A percentile compares a stretch with the other conserved stretches of the same genome.
Conservation (phyloP, 1,284 basidiomycete species). For the Caloboletus firmus region DNA sequence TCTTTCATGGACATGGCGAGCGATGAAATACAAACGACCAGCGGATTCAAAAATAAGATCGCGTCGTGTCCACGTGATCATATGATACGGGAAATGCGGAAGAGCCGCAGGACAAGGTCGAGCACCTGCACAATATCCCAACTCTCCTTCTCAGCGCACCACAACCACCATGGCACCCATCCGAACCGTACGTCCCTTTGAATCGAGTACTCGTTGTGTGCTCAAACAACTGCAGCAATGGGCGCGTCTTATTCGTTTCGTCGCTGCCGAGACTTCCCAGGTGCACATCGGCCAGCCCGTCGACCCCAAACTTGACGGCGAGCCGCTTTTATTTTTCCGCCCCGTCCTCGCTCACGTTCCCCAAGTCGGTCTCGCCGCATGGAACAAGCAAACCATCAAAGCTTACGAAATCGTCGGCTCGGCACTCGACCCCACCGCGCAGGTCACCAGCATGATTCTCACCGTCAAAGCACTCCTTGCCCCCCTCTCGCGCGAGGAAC, state of each 20-base stretch:
- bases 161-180: slow-evolving; percentile 54
- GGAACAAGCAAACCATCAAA: slow-evolving; percentile 53
- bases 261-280: slow-evolving; percentile 71
- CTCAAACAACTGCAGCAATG: slow-evolving; percentile 51
- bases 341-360: slow-evolving; percentile 4
- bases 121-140: too few relatives aligned
- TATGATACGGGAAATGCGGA: slow-evolving; percentile 20
- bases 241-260: slow-evolving; percentile 81
- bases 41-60: slow-evolving; percentile 9
- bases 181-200: slow-evolving; percentile 45
- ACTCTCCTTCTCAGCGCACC: slow-evolving; percentile 4
- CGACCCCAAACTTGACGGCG: slow-evolving; percentile 64
- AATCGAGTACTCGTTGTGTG: background rate
- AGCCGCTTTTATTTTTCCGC: slow-evolving; percentile 17
- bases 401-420: slow-evolving; percentile 71
- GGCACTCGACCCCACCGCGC: slow-evolving; percentile 60
- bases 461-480: slow-evolving; percentile 71
- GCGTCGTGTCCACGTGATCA: slow-evolving; percentile 27
- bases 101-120: slow-evolving; percentile 1
- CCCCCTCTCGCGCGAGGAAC: slow-evolving; percentile 64
- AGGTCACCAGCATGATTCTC: slow-evolving; percentile 59
- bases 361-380: slow-evolving; percentile 67
- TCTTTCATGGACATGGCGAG: slow-evolving; percentile 39
- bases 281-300: slow-evolving; percentile 80
- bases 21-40: slow-evolving; percentile 8